phyloP scores from a whole-genome alignment of 129 eudicot genomes.

The Tagetes patula region DNA sequence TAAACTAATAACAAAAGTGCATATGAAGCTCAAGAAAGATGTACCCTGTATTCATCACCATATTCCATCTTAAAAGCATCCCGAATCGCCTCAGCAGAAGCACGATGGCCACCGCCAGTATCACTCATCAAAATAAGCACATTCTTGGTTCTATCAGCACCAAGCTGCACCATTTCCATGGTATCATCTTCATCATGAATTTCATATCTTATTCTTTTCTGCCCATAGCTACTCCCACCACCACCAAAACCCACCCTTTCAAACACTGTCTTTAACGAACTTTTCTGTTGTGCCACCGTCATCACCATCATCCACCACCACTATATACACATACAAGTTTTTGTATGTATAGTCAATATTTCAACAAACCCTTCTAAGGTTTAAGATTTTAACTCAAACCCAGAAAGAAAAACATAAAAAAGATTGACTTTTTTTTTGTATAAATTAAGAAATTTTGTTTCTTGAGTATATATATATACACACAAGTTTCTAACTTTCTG shows the following conservation, averaged over 20 bases:
- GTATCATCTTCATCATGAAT: constrained; percentile 48
- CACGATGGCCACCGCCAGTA: constrained; percentile 94
- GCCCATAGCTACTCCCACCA: constrained; percentile 18
- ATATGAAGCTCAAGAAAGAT: background rate
- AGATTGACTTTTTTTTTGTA: background rate
- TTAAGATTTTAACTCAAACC: constrained; percentile 25
- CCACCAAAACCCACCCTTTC: constrained; percentile 68
- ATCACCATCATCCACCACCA: constrained; percentile 39
- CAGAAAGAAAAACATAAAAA: constrained; percentile 11
- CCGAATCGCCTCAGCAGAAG: constrained; percentile 90
- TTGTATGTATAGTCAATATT: constrained; percentile 21
- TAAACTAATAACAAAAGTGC: background rate
- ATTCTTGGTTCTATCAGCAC: constrained; percentile 79
- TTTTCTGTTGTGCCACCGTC: constrained; percentile 39
- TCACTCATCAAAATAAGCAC: constrained; percentile 93
- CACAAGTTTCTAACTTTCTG: constrained; percentile 1
- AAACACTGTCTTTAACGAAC: constrained; percentile 54
- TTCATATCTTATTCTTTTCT: constrained; percentile 44
- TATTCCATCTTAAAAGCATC: constrained; percentile 83
- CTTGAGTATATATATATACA: constrained; percentile 20
- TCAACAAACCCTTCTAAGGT: constrained; percentile 16
- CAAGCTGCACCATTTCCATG: constrained; percentile 86
- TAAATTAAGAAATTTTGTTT: background rate
- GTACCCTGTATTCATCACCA: constrained; percentile 82
- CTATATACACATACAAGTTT: constrained; percentile 32